Conservation (phyloP, 495 filamentous ascomycete genomes). For the Pyrenula massariospora region DNA sequence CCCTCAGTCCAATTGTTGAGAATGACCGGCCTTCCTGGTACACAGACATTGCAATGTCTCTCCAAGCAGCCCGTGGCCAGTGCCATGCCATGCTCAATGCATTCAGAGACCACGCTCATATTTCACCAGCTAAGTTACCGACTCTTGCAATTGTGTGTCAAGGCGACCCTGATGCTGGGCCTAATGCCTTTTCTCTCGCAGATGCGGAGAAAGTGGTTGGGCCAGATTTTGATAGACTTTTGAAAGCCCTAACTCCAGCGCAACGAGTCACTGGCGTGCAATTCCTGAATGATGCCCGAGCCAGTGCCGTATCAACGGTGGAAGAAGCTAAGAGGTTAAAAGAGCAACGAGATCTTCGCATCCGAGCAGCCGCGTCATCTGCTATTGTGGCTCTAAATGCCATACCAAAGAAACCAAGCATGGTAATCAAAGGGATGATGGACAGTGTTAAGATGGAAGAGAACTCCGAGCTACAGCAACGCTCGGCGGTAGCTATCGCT, state of each 20-base stretch:
- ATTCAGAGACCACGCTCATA: conserved; percentile 77
- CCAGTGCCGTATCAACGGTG: conserved; percentile 56
- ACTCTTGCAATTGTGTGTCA: conserved; percentile 79
- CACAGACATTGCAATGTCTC: conserved; percentile 75
- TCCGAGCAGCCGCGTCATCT: conserved; percentile 74
- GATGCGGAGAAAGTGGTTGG: conserved; percentile 78
- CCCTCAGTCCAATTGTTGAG: conserved; percentile 64
- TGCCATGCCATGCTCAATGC: conserved; percentile 80
- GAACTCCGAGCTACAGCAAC: conserved; percentile 77
- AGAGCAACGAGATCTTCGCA: conserved; percentile 72
- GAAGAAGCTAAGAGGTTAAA: conserved; percentile 68
- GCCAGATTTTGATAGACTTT: conserved; percentile 74
- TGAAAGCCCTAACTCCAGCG: conserved; percentile 70
- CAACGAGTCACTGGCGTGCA: conserved; percentile 70
- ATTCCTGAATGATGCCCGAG: conserved; percentile 60
- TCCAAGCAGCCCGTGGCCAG: conserved; percentile 78
- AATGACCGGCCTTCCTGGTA: conserved; percentile 70
- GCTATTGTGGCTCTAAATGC: conserved; percentile 77
- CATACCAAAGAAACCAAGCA: conserved; percentile 80
- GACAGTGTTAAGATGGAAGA: conserved; percentile 95
- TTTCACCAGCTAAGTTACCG: conserved; percentile 60
- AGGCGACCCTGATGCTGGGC: conserved; percentile 80
- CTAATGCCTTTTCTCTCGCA: conserved; percentile 76
- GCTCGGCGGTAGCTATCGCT: conserved; percentile 74
- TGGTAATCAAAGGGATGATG: conserved; percentile 92